Base-by-base conservation (phyloP, 129 eudicot genomes). In the Escallonia rubra region DNA sequence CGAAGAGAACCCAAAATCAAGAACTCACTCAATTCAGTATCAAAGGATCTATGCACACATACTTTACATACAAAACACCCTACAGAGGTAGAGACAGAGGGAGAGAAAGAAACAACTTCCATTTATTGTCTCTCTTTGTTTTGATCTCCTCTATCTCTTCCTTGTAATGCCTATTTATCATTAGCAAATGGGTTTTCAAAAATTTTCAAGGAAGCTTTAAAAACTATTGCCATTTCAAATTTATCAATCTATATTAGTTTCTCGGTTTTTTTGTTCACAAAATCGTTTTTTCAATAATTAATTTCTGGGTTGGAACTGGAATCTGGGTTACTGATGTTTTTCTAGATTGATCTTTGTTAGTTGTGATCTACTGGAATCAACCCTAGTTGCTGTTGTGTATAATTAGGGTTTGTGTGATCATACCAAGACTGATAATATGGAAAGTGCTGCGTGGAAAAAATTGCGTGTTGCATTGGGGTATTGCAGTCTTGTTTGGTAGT, bases 131-230 rank as follows among this genome's bases (percentile, higher is more conserved):
- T 15, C 43, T 39, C 69, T 34, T 60, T 55, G 63, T 63, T 57
- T 63, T 73, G 72, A 68, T 73, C 74, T 64, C 54, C 68, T 72
- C 67, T 57, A 40, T 73, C 53, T 68, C 59, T 67, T 69, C 43
- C 48, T 11, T 53, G 42, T 63, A 73, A 68, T 74, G 76, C 54
- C 57, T 71, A 65, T 68, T 73, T 68, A 10, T 34, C 43, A 7
- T 61, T 7, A 13, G 15, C 50, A 57, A 6, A 7, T 10, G 14
- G 10, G 50, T 47, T 79, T 46, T 46, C 16, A 8, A 11, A 15
- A 60, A 10, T 42, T 12, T 40, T 15, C 2, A 16, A 23, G 10
- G 6, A 56, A 43, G 10, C 8, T 13, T 58, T 9, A 44, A 23
- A 15, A 58, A 10, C 59, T 53, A 46, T 54, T 67, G 10, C 10